Percentiles rank a stretch among this genome's conserved stretches.
Conservation (phyloP, 306 rosid genomes). For the Cucurbita pepo region DNA sequence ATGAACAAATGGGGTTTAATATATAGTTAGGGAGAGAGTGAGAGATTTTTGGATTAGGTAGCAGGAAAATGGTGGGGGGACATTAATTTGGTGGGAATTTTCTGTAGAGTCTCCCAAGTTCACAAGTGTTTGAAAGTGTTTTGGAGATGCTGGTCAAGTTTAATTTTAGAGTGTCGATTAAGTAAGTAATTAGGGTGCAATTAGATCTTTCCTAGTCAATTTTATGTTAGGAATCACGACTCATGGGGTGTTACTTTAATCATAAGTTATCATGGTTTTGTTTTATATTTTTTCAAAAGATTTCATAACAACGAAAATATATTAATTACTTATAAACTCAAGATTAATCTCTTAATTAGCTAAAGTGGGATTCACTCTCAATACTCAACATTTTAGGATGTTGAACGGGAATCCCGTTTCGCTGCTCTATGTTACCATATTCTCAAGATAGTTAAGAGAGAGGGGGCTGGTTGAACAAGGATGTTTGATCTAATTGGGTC, state of each 20-base stretch:
- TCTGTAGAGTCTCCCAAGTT: neutral
- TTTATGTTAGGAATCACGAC: too few relatives aligned
- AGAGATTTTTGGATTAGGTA: neutral
- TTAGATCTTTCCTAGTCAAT: too few relatives aligned
- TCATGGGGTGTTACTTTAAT: too few relatives aligned
- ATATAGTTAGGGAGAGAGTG: neutral
- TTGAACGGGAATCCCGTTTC: too few relatives aligned
- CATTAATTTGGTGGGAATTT: neutral
- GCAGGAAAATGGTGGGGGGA: neutral
- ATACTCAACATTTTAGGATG: too few relatives aligned
- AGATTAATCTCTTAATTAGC: too few relatives aligned
- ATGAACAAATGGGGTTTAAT: neutral
- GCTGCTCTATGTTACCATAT: neutral
- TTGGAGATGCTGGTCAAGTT: conserved; percentile 38
- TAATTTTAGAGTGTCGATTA: conserved; percentile 66
- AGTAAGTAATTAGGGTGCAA: conserved; percentile 17
- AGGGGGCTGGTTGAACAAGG: neutral
- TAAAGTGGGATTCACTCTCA: too few relatives aligned
- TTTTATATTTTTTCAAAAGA: too few relatives aligned
- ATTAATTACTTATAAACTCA: too few relatives aligned
- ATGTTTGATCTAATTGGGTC: neutral
- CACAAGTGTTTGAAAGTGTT: neutral
- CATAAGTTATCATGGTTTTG: too few relatives aligned
- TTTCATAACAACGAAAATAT: too few relatives aligned
- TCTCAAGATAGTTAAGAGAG: neutral